Conservation (phyloP, 192 early-diverging fungal species). For the Mortierella hygrophila region DNA sequence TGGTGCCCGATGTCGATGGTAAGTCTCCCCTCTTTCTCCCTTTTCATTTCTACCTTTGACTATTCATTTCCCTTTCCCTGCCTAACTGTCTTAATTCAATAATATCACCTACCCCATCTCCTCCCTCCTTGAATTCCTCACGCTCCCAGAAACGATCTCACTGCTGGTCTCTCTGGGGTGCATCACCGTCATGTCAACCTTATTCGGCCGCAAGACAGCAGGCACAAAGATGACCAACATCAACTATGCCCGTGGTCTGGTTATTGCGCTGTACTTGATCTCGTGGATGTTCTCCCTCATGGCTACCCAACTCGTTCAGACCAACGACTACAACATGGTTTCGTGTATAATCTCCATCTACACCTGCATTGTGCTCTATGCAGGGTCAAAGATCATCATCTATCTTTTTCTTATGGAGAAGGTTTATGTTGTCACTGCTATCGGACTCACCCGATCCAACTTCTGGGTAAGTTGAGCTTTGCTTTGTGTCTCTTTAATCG, state of each 20-base stretch:
- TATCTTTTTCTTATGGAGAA: constrained; percentile 61
- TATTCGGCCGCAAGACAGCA: constrained; percentile 23
- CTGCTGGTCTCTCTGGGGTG: constrained; percentile 24
- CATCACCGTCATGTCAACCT: constrained; percentile 25
- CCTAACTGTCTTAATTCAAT: not conserved
- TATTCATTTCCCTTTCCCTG: not conserved
- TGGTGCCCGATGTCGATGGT: not conserved
- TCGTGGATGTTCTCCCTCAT: constrained; percentile 60
- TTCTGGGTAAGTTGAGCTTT: constrained; percentile 27
- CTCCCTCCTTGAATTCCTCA: not conserved
- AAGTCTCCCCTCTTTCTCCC: not conserved
- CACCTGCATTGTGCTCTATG: constrained; percentile 52
- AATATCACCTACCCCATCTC: not conserved
- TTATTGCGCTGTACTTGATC: constrained; percentile 47
- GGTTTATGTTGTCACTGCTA: constrained; percentile 29
- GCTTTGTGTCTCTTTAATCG: not conserved
- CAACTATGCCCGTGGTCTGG: constrained; percentile 57
- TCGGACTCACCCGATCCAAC: constrained; percentile 23
- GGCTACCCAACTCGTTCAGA: constrained; percentile 34
- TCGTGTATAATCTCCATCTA: constrained; percentile 50
- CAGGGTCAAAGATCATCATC: constrained; percentile 51
- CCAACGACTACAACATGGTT: constrained; percentile 19
- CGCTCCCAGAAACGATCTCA: constrained; percentile 4
- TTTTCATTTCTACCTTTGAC: not conserved
- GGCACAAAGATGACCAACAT: constrained; percentile 12